phyloP scores from a whole-genome alignment of 75 land plant species.

The Pinus albicaulis region DNA sequence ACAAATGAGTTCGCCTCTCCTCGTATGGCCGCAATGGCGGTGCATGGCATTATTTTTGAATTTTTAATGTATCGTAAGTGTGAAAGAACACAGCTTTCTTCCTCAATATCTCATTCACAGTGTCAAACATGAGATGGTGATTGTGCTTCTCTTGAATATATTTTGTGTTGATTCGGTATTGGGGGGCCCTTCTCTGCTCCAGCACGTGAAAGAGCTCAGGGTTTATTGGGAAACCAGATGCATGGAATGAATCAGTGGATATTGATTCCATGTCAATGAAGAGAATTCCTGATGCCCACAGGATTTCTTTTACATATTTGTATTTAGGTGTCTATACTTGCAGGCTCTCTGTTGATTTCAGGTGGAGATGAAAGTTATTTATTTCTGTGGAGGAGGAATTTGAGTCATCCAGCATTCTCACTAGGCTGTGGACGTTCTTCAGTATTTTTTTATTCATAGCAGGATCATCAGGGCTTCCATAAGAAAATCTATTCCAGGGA shows the following conservation, averaged over 20 bases:
- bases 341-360: constrained; percentile 11
- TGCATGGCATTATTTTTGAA: too few species aligned
- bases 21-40: constrained; percentile 12
- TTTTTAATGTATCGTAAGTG: too few species aligned
- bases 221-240: constrained; percentile 53
- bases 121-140: constrained; percentile 67
- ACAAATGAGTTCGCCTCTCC: constrained; percentile 30
- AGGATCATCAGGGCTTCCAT: background rate
- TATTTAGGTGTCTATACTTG: constrained; percentile 39
- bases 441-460: constrained; percentile 28
- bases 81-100: constrained; percentile 26
- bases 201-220: constrained; percentile 59
- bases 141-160: constrained; percentile 24
- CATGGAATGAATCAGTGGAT: constrained; percentile 30
- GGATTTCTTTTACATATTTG: constrained; percentile 56
- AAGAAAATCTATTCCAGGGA: background rate
- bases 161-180: background rate
- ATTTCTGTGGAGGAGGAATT: constrained; percentile 40
- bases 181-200: constrained; percentile 43
- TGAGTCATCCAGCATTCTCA: constrained; percentile 41
- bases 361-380: constrained; percentile 27
- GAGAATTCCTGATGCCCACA: constrained; percentile 59
- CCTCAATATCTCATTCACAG: constrained; percentile 70
- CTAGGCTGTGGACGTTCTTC: constrained; percentile 36
- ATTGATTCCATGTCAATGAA: constrained; percentile 20